These are phyloP conservation scores for Fomitiporia mediterranea DNA, from an alignment of 1,284 basidiomycete genomes.

Conservation along the genomic window DNA sequence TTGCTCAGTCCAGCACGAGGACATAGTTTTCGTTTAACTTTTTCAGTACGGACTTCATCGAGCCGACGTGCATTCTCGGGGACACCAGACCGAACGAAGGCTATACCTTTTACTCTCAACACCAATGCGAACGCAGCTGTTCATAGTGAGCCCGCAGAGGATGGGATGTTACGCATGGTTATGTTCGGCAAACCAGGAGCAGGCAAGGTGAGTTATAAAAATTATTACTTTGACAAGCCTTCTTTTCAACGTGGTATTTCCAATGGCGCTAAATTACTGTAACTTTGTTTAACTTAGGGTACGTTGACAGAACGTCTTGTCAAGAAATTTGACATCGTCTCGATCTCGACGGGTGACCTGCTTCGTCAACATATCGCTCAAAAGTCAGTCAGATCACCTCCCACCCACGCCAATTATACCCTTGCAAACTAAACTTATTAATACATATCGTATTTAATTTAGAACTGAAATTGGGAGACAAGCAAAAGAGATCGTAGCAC, in stretches of 20 bases:
- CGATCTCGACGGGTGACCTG: conserved; percentile 77
- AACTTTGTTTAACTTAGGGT: conserved; percentile 34
- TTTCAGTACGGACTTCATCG: background rate
- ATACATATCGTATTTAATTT: conserved; percentile 6
- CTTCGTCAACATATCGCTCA: conserved; percentile 76
- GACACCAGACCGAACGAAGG: conserved; percentile 39
- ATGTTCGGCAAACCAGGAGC: conserved; percentile 82
- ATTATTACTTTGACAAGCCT: no score
- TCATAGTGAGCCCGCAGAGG: conserved; percentile 27
- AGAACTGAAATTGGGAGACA: conserved; percentile 67
- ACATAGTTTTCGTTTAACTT: background rate
- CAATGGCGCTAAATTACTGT: background rate
- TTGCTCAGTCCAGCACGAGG: background rate
- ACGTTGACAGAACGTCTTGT: conserved; percentile 71
- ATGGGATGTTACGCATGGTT: conserved; percentile 60
- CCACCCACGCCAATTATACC: no score
- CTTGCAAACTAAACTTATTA: background rate
- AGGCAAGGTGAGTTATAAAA: conserved; percentile 43
- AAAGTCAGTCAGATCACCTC: conserved; percentile 40
- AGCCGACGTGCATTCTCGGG: conserved; percentile 33
- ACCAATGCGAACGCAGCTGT: conserved; percentile 30
- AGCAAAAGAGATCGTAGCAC: conserved; percentile 73
- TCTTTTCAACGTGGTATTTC: background rate
- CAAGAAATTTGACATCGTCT: conserved; percentile 69
- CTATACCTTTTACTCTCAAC: conserved; percentile 51